Evolutionary conservation across 1,284 basidiomycete genomes (phyloP), one percentile per base, ranked within the genome.

Genomic region (Rhodotorula sp.): DNA sequence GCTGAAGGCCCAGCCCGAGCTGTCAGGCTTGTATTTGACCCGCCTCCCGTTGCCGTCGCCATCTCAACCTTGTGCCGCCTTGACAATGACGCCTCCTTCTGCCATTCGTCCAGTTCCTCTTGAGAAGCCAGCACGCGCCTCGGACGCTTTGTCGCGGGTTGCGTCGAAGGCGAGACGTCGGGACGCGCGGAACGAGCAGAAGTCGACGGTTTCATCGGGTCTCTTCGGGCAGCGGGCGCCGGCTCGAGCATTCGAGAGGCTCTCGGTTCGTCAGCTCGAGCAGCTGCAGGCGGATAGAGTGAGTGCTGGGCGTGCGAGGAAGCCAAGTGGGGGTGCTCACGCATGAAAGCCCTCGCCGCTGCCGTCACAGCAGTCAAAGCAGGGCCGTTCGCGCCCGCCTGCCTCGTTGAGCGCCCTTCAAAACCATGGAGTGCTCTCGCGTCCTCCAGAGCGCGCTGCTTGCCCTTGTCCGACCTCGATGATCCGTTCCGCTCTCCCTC

Each of bases 91-190:
- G 44, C 44, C 17, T 64, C 55, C n/a, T 9, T 57, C 45, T 48
- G 14, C 67, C 68, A 70, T 19, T 53, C 25, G 0, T 17, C 5
- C 5, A 66, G 10, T 7, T 70, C 68, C 4, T 66, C 54, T 27
- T 50, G 16, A 2, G 54, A 54, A 1, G 61, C 68, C 4, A 70
- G 64, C 4, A 70, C 21, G 4, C 68, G 53, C 46, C 59, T 70
- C n/a, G 54, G 45, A 2, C 56, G 53, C 52, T 62, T 61, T 1
- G 53, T 44, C 23, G 64, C 54, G n/a, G n/a, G 54, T 5, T 58
- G 57, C 42, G 45, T 10, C 2, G 23, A 4, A 17, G 49, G 13
- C 8, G 45, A 27, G 48, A 41, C 9, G 61, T 14, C 7, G 41
- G 50, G 12, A 55, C 55, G 56, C 34, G 48, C 14, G 46, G 41